phyloP scores from a whole-genome alignment of 2,329 filamentous ascomycete species.

The Ceratocystis alfenasii region DNA sequence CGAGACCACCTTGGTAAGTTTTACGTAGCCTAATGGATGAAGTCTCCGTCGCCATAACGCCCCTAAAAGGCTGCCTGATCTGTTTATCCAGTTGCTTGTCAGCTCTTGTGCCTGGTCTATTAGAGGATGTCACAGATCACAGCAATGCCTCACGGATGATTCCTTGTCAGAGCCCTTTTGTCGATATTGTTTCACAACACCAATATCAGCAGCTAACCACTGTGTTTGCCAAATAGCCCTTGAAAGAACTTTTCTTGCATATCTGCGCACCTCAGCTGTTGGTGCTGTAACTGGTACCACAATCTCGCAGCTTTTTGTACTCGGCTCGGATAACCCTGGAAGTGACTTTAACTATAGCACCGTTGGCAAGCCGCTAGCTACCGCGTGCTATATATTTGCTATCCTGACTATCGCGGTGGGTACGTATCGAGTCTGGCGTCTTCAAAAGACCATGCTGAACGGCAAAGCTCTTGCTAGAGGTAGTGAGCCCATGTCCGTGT shows the following conservation, averaged over 20 bases:
- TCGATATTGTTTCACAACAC: background rate
- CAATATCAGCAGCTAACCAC: background rate
- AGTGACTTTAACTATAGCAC: conserved; percentile 44
- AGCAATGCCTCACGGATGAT: background rate
- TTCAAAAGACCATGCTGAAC: conserved; percentile 27
- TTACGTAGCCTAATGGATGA: background rate
- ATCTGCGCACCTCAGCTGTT: conserved; percentile 58
- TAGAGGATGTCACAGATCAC: background rate
- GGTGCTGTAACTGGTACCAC: conserved; percentile 55
- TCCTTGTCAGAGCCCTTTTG: background rate
- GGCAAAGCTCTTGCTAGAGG: conserved; percentile 29
- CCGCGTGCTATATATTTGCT: conserved; percentile 33
- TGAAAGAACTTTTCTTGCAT: conserved; percentile 62
- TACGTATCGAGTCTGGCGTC: conserved; percentile 28
- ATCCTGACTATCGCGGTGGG: conserved; percentile 30
- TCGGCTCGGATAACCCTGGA: conserved; percentile 28
- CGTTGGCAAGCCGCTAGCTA: conserved; percentile 47
- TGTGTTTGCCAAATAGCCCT: conserved; percentile 41
- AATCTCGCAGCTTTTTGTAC: conserved; percentile 55
- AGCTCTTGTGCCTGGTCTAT: background rate
- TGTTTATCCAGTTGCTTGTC: background rate
- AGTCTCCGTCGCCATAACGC: too few species aligned
- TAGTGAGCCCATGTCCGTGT: conserved; percentile 1
- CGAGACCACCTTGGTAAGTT: conserved; percentile 21
- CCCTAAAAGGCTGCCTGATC: background rate